Percentiles rank a stretch among this genome's conserved stretches.
phyloP scores from a whole-genome alignment of 345 rosid genomes.

The thale cress (Arabidopsis thaliana) region DNA sequence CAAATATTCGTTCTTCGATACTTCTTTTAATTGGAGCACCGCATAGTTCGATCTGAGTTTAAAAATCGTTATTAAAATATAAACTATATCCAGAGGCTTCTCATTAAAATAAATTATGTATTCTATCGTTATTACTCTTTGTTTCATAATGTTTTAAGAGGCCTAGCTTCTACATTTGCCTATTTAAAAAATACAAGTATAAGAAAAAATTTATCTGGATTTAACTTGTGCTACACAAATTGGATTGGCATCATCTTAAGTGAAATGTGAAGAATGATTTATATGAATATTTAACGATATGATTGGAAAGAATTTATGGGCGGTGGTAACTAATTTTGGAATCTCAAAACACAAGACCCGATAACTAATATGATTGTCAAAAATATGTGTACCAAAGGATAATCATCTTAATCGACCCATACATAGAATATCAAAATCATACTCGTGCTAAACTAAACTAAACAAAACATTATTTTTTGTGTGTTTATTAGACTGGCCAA shows the following conservation, averaged over 20 bases:
- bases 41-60: conserved; percentile 25
- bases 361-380: neutral
- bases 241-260: neutral
- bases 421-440: neutral
- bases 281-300: neutral
- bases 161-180: neutral
- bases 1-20: neutral
- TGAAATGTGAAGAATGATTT: neutral
- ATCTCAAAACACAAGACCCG: neutral
- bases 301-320: neutral
- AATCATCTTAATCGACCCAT: neutral
- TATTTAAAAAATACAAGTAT: conserved; percentile 9
- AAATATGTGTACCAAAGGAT: neutral
- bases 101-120: conserved; percentile 24
- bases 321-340: neutral
- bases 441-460: neutral
- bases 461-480: neutral
- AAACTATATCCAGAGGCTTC: conserved; percentile 8
- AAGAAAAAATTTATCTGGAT: neutral
- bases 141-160: conserved; percentile 4
- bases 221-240: neutral
- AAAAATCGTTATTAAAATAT: neutral
- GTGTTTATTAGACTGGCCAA: neutral
- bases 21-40: neutral
- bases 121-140: conserved; percentile 1